Base-by-base conservation (phyloP, 2,329 filamentous ascomycete species). In the Ilyonectria destructans region DNA sequence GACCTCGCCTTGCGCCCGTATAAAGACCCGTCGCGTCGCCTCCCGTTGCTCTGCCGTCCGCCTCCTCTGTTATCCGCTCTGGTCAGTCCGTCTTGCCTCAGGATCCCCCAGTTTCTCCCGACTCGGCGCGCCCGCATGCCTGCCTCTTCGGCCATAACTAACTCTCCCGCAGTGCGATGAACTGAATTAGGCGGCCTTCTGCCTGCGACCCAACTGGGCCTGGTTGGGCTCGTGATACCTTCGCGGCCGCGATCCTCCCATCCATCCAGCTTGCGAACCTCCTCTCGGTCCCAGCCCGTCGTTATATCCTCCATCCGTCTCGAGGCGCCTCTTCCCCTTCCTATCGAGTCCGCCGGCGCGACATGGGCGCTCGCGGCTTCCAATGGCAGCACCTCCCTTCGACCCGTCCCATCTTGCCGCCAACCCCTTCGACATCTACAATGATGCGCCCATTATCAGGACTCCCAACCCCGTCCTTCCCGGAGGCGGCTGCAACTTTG, bases 371-470 rank as follows among this genome's bases (percentile, higher is more conserved):
- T 58, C 57, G 52, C 71, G 71, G 65, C 67, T 69, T 59, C 63
- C 85, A 85, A 89, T 90, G 87, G 87, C 86, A 78, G 82, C 83
- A 75, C 80, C 83, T 81, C 81, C 84, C 57, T 85, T 86, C 79
- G 84, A 87, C 62, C 77, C 82, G 69, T 78, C 82, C 68, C 79
- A 82, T 40, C 77, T 82, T 72, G 80, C 80, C 72, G 79, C 79
- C 69, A 83, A 84, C 65, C 84, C 86, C 69, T 89, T 89, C 81
- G 84, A 88, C 72, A 87, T 89, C 58, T 87, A 88, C 75, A 85
- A 81, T 74, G 87, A 89, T 80, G 82, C 81, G 71, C 74, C 77
- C 37, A 65, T 77, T 35, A 57, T 79, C 55, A 70, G 71, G 52
- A 71, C 68, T 40, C 61, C 65, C 70, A 76, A 70, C 58, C 72